Percentiles rank a stretch among this genome's conserved stretches.
These are phyloP conservation scores for Sanghuangporus weigelae DNA, from an alignment of 1,284 basidiomycete genomes.

Conservation along the genomic window DNA sequence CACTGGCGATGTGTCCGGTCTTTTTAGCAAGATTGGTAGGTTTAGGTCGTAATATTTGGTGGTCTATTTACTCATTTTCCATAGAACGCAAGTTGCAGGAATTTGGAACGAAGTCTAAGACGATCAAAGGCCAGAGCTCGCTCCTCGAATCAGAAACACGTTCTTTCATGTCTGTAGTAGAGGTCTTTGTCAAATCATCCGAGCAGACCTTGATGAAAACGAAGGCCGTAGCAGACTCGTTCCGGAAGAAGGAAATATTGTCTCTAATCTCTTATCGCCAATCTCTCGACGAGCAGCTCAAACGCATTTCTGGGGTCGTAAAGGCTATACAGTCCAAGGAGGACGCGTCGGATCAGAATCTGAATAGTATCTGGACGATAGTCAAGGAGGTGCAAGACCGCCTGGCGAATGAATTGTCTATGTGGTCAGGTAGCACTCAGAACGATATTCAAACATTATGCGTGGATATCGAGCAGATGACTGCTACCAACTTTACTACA, in stretches of 20 bases:
- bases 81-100: slow-evolving; percentile 75
- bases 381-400: slow-evolving; percentile 49
- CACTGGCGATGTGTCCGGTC: slow-evolving; percentile 62
- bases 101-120: slow-evolving; percentile 61
- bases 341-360: slow-evolving; percentile 14
- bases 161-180: slow-evolving; percentile 52
- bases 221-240: slow-evolving; percentile 49
- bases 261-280: slow-evolving; percentile 43
- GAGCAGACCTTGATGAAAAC: slow-evolving; percentile 50
- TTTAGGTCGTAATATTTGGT: not conserved
- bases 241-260: slow-evolving; percentile 48
- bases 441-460: slow-evolving; percentile 44
- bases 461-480: slow-evolving; percentile 38
- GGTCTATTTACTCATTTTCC: slow-evolving; percentile 14
- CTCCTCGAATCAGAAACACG: slow-evolving; percentile 47
- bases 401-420: slow-evolving; percentile 45
- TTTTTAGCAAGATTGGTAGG: slow-evolving; percentile 84
- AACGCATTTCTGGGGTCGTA: slow-evolving; percentile 52
- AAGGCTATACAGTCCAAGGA: slow-evolving; percentile 42
- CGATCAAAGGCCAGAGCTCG: slow-evolving; percentile 59
- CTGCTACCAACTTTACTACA: slow-evolving; percentile 32
- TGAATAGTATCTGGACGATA: slow-evolving; percentile 31
- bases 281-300: slow-evolving; percentile 57
- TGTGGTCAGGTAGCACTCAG: slow-evolving; percentile 51
- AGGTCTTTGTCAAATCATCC: slow-evolving; percentile 57